Evolutionary conservation across 164 flowering plant species (phyloP), one percentile per base, ranked within the genome.

Genomic region (Vitis amurensis): DNA sequence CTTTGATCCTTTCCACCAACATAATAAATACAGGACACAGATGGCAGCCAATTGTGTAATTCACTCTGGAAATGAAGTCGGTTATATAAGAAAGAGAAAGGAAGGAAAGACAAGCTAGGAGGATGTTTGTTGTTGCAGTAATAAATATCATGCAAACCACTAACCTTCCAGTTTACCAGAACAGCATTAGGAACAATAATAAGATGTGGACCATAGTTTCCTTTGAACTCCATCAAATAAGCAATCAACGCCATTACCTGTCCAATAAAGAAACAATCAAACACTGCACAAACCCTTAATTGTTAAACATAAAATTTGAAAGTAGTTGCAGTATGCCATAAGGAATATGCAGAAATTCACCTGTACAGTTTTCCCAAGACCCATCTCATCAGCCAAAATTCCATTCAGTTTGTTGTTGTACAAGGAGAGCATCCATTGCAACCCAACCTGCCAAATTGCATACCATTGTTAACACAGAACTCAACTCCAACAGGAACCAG

Each of bases 231-330:
- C 99, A 96, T 96, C 78, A 96, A 71, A 77, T 92, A 92, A 63
- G 99, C 99, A 77, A 96, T 93, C 84, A 96, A 79, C 66, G 99
- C 91, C 99, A 96, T 96, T 11, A 96, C 99, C 99, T 96, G 81
- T 72, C 76, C 16, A 67, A 60, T 15, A 10, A 52, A 63, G 47
- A 7, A 64, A 11, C 37, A 12, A 69, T 57, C 27, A 52, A 12
- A 56, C 1, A 14, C n/a, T 14, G 16, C 9, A 11, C n/a, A 53
- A 53, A 13, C 27, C 56, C 44, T 37, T 37, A 37, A 37, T 37
- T 37, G 7, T 37, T 37, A 37, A 37, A 37, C 44, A 37, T 37
- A 37, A 37, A 37, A 37, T 37, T 37, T 37, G 44, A 37, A 37
- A 6, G 44, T 37, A 37, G 44, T 37, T 37, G 44, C 44, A 37